phyloP scores from a whole-genome alignment of 1,284 basidiomycete species.

The Ustilago nuda region DNA sequence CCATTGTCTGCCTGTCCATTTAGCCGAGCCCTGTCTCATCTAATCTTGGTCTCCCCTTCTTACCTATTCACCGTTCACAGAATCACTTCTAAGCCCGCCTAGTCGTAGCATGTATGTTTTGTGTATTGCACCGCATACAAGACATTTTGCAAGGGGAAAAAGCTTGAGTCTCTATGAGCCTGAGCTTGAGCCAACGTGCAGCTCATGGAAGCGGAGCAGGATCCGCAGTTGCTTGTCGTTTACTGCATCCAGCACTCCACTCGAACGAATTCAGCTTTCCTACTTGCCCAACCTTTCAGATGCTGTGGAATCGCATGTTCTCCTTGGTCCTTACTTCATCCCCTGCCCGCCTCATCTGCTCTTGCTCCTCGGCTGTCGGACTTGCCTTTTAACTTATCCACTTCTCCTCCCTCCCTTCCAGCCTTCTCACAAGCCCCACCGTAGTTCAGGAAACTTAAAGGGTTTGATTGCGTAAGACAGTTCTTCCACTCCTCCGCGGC shows the following conservation, averaged over 20 bases:
- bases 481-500: constrained; percentile 13
- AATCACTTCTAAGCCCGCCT: not conserved
- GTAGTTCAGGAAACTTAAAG: not conserved
- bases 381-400: not conserved
- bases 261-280: constrained; percentile 1
- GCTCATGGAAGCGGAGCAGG: not conserved
- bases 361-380: constrained; percentile 12
- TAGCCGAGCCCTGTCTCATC: constrained; percentile 19
- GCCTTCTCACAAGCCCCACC: not conserved
- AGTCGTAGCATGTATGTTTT: too few species aligned
- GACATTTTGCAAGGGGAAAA: too few species aligned
- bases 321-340: constrained; percentile 9
- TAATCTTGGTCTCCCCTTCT: constrained; percentile 9
- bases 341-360: constrained; percentile 8
- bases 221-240: constrained; percentile 7
- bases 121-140: too few species aligned
- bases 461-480: constrained; percentile 6
- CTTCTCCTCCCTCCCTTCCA: not conserved
- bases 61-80: not conserved
- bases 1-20: constrained; percentile 8
- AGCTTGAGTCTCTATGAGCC: too few species aligned
- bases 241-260: constrained; percentile 2
- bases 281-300: not conserved
- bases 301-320: constrained; percentile 25
- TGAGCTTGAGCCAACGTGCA: not conserved